Evolutionary conservation across 163 green algal species (phyloP), one percentile per base, ranked within the genome.

Genomic region (Picocystis sp.): DNA sequence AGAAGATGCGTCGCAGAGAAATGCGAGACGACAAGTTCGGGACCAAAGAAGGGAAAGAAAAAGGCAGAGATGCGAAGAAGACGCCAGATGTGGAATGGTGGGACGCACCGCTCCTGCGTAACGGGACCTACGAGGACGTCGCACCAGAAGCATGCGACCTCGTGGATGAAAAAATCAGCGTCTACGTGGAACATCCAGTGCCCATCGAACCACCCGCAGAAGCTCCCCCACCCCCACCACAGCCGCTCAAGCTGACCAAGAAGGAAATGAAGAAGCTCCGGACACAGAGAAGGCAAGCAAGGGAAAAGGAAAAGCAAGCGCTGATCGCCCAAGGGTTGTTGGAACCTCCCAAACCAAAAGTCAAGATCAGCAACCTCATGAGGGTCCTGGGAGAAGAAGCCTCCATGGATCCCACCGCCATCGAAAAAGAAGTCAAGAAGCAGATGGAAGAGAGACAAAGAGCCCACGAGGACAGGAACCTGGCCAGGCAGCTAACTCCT

Each of bases 251-350:
- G 70, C 76, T 98, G 2, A 98, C 89, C 0, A 74, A 83, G 53
- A 78, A 77, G 62, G 72, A 73, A 57, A 2, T 43, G 29, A 56
- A 61, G 47, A 57, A 63, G 51, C 51, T 57, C 34, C 5, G 44
- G 8, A 50, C 44, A 52, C 90, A 97, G 71, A 62, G 81, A 52
- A 73, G 89, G 6, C 46, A 82, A 47, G 84, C 86, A 29, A 58
- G 84, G 0, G 90, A 98, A 66, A 85, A 92, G 74, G 90, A 97
- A 71, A 91, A 91, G 75, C 88, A 97, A 74, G 87, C 94, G 63
- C 75, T 97, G 50, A 86, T 97, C n/a, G 64, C 68, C 45, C 77
- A 79, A 46, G 86, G 90, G 1, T 65, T 98, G 63, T 66, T 98
- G 55, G 88, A 96, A 70, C 75, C 90, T 9, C 82, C 90, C 15